phyloP scores from a whole-genome alignment of 441 rosid species.

The Omphalea diandra region DNA sequence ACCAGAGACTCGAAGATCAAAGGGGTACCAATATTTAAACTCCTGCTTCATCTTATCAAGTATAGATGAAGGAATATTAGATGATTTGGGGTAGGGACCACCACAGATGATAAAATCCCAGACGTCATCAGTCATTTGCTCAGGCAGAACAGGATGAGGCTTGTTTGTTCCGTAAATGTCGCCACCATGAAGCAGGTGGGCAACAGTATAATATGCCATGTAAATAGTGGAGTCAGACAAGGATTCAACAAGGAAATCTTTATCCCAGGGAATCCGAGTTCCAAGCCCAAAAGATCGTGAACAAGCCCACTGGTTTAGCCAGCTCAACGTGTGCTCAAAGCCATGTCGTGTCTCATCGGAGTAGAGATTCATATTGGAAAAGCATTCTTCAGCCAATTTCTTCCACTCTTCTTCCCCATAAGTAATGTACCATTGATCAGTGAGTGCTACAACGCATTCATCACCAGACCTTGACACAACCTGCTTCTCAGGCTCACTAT shows the following conservation, averaged over 20 bases:
- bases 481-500: conserved; percentile 92
- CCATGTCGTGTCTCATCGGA: conserved; percentile 81
- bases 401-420: conserved; percentile 91
- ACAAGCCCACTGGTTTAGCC: conserved; percentile 99
- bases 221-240: conserved; percentile 92
- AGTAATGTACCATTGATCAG: conserved; percentile 95
- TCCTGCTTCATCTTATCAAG: conserved; percentile 89
- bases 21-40: conserved; percentile 96
- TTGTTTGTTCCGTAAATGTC: conserved; percentile 67
- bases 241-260: conserved; percentile 85
- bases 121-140: conserved; percentile 85
- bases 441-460: conserved; percentile 97
- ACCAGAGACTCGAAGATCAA: conserved; percentile 94
- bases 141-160: conserved; percentile 48
- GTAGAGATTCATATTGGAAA: conserved; percentile 72
- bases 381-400: conserved; percentile 73
- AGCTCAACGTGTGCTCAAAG: conserved; percentile 85
- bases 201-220: conserved; percentile 90
- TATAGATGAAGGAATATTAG: conserved; percentile 53
- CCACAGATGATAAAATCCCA: conserved; percentile 88
- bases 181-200: conserved; percentile 70
- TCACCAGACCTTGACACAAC: conserved; percentile 97
- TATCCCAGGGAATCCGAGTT: conserved; percentile 94
- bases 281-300: conserved; percentile 97
- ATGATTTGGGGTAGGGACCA: conserved; percentile 63